These are phyloP conservation scores for Silene vulgaris DNA, from an alignment of 179 eudicot species.

Conservation along the genomic window DNA sequence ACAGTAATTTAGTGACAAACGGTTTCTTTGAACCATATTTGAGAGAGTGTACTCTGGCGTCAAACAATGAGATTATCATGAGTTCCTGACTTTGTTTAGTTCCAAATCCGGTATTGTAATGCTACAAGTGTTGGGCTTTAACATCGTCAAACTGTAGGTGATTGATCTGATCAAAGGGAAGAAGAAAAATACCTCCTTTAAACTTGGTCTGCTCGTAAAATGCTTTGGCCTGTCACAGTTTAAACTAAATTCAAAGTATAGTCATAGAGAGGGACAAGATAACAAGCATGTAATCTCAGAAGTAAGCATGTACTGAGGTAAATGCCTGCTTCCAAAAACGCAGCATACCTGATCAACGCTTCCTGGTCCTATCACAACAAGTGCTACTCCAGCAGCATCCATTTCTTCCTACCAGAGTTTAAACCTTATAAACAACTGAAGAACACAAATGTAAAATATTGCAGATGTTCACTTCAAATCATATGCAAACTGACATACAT, in stretches of 20 bases:
- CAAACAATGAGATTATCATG: neutral
- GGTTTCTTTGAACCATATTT: neutral
- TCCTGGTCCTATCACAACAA: slow-evolving; percentile 24
- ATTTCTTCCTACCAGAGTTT: slow-evolving; percentile 11
- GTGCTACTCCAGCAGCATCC: slow-evolving; percentile 22
- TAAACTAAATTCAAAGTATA: slow-evolving; percentile 15
- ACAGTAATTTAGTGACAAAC: too few relatives aligned
- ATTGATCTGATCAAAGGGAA: slow-evolving; percentile 1
- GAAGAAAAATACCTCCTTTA: slow-evolving; percentile 54
- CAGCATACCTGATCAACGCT: slow-evolving; percentile 46
- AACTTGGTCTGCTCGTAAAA: slow-evolving; percentile 74
- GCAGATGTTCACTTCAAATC: neutral
- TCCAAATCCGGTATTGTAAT: neutral
- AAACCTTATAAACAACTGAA: neutral
- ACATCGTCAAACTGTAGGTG: slow-evolving; percentile 2
- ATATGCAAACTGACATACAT: neutral
- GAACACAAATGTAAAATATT: slow-evolving; percentile 4
- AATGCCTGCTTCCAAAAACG: neutral
- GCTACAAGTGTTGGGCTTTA: neutral
- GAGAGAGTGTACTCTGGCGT: neutral
- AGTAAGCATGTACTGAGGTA: neutral
- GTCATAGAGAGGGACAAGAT: neutral
- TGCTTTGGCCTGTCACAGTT: slow-evolving; percentile 61
- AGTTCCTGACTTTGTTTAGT: neutral
- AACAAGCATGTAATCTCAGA: neutral